phyloP scores from a whole-genome alignment of 2,329 filamentous ascomycete genomes.

The Fusarium heterosporum region DNA sequence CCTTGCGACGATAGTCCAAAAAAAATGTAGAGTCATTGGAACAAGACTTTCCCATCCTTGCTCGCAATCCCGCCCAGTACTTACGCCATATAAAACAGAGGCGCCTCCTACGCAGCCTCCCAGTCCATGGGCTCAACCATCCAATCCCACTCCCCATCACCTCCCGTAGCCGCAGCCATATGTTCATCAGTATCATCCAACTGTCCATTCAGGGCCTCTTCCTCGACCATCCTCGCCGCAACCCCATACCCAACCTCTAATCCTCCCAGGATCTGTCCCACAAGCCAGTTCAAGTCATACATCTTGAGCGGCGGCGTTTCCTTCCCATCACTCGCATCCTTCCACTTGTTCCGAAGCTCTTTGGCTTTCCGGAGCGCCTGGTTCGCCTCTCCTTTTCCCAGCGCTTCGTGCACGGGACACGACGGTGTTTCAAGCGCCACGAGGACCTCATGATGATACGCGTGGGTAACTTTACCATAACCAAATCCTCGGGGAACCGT shows the following conservation, averaged over 20 bases:
- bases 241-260: conserved; percentile 68
- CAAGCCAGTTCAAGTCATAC: conserved; percentile 71
- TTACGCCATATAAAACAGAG: neutral
- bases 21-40: neutral
- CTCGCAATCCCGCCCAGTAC: neutral
- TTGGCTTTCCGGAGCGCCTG: conserved; percentile 74
- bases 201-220: conserved; percentile 56
- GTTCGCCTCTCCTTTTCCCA: conserved; percentile 67
- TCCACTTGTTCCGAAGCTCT: conserved; percentile 78
- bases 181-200: conserved; percentile 21
- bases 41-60: neutral
- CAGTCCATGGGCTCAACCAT: conserved; percentile 57
- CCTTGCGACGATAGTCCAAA: neutral
- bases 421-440: conserved; percentile 66
- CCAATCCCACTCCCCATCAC: conserved; percentile 53
- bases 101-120: conserved; percentile 45
- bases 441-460: conserved; percentile 78
- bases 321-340: conserved; percentile 67
- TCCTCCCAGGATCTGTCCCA: conserved; percentile 67
- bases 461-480: conserved; percentile 54
- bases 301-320: conserved; percentile 61
- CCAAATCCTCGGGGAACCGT: conserved; percentile 54
- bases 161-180: conserved; percentile 24
- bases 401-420: conserved; percentile 66
- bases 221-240: conserved; percentile 59